A percentile compares a stretch with the other conserved stretches of the same genome.
Conservation (phyloP, 148 eudicot genomes). For the Cornus controversa region DNA sequence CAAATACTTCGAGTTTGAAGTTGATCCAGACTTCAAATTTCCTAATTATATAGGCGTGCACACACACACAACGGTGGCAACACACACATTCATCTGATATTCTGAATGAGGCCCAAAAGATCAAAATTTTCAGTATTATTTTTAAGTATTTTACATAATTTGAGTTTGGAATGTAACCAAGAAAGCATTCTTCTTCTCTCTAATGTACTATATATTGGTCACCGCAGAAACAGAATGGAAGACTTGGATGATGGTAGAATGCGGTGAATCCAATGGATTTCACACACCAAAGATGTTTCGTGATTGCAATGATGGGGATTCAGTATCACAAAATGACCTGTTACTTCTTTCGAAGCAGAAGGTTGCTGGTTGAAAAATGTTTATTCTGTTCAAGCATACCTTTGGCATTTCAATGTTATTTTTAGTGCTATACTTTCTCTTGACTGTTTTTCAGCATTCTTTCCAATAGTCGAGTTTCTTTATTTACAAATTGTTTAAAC, state of each 20-base stretch:
- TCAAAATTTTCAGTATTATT: no score
- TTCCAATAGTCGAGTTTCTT: neutral
- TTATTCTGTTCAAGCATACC: slow-evolving; percentile 1
- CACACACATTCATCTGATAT: no score
- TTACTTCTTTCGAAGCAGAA: slow-evolving; percentile 59
- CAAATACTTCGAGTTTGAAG: neutral
- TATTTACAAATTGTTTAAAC: no score
- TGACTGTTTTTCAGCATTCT: neutral
- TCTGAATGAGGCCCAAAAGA: neutral
- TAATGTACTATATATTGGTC: slow-evolving; percentile 9
- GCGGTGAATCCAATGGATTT: slow-evolving; percentile 70
- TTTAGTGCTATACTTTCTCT: neutral
- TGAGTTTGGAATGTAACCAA: neutral
- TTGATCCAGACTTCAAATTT: neutral
- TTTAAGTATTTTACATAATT: neutral
- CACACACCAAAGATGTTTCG: slow-evolving; percentile 36
- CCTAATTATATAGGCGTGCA: neutral
- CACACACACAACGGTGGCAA: no score
- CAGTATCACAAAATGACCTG: slow-evolving; percentile 70
- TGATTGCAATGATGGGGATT: slow-evolving; percentile 27
- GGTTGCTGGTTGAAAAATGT: slow-evolving; percentile 30
- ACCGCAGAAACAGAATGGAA: slow-evolving; percentile 45
- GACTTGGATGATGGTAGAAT: slow-evolving; percentile 36
- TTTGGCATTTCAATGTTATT: neutral
- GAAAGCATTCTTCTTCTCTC: neutral